Base-by-base conservation (phyloP, 192 early-diverging fungal genomes). In the Coemansia aciculifera region DNA sequence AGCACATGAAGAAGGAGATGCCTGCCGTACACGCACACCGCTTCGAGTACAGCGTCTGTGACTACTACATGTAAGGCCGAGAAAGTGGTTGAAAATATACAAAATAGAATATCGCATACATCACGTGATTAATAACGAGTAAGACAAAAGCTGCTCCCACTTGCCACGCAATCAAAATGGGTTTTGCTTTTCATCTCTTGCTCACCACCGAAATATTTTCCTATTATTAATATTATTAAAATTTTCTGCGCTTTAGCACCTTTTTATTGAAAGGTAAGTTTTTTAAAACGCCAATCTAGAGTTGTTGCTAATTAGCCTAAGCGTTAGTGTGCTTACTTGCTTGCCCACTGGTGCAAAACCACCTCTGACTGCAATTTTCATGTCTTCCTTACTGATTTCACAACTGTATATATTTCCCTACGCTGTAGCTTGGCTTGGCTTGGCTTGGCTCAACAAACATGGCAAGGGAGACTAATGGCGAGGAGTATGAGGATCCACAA, bases 1-100 rank as follows among this genome's bases (percentile, higher is more conserved):
- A 82, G 68, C 69, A 77, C 63, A 77, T 77, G 74, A 48, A 63
- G 31, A 82, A 82, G 63, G 75, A 82, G 59, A 77, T 82, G 79
- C 71, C 79, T 23, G 61, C 61, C 21, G 72, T 66, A 40, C 60
- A 61, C 40, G 72, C 68, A 9, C 79, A 82, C 44, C 74, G 79
- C 37, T 82, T 82, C 46, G 79, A 82, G 68, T 82, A 82, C 68
- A 82, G 66, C 23, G 67, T 75, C 13, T 63, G 15, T 42, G 74
- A 77, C 46, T 82, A 46, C 49, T 79, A 80, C 34, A 57, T 62
- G 24, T 63, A 24, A 12, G 13, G 40, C 27, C 27, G 27, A 27
- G 27, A 27, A 27, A 27, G 27, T 27, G 0, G 27, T 27, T 27
- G 27, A 27, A 27, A 27, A 27, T 27, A 27, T 27, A 27, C 27